A percentile compares a stretch with the other conserved stretches of the same genome.
Conservation (phyloP, 2,329 filamentous ascomycete species). For the Cercospora citrullina region DNA sequence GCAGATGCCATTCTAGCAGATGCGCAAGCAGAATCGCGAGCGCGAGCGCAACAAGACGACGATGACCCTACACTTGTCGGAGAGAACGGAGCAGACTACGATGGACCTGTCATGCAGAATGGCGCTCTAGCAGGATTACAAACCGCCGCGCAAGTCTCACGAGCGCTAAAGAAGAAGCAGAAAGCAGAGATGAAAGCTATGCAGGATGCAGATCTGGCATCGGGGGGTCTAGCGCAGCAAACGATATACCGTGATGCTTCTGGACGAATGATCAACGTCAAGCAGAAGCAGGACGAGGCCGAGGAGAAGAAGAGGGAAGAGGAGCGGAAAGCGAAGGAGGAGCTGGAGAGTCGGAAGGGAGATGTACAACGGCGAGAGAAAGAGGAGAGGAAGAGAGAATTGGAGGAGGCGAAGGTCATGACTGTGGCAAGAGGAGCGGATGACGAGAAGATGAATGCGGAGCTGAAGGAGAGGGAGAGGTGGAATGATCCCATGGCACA, state of each 20-base stretch:
- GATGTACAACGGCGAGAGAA: constrained; percentile 77
- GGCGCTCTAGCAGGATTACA: constrained; percentile 87
- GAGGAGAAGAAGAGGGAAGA: constrained; percentile 75
- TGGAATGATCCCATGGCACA: constrained; percentile 95
- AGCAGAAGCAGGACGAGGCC: constrained; percentile 84
- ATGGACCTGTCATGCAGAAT: constrained; percentile 72
- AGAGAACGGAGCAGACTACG: constrained; percentile 51
- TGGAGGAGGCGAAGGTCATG: constrained; percentile 82
- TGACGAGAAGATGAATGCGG: constrained; percentile 81
- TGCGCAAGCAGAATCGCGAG: constrained; percentile 36
- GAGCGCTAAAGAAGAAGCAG: constrained; percentile 60
- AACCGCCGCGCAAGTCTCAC: constrained; percentile 70
- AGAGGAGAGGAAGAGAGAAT: constrained; percentile 61
- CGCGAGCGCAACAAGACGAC: constrained; percentile 37
- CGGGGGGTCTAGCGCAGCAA: constrained; percentile 60
- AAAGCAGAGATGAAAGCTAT: constrained; percentile 59
- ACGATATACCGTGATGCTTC: constrained; percentile 95
- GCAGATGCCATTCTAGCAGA: constrained; percentile 52
- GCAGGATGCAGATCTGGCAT: constrained; percentile 47
- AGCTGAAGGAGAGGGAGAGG: constrained; percentile 70
- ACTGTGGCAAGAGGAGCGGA: constrained; percentile 76
- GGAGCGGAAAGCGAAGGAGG: constrained; percentile 62
- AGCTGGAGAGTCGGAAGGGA: constrained; percentile 72
- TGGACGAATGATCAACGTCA: constrained; percentile 88
- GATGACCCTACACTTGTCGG: constrained; percentile 54